Conservation (phyloP, 2,329 filamentous ascomycete species). For the Pseudogymnoascus sp. region DNA sequence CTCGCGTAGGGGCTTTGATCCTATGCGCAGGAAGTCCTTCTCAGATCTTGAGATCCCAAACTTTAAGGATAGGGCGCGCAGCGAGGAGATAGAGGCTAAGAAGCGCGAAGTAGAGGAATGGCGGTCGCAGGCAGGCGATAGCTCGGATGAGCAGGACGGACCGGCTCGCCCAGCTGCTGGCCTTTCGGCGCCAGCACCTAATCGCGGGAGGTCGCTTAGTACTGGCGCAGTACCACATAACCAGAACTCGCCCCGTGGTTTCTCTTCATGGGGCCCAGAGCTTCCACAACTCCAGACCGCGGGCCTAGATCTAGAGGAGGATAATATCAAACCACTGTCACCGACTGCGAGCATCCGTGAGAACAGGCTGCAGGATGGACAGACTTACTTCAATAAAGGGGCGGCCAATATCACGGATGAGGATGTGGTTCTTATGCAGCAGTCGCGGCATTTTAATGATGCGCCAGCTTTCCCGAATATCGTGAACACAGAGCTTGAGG, state of each 20-base stretch:
- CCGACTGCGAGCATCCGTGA: conserved; percentile 26
- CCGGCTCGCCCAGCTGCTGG: conserved; percentile 15
- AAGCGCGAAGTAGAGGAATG: conserved; percentile 29
- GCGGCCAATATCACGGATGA: conserved; percentile 16
- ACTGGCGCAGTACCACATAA: conserved; percentile 16
- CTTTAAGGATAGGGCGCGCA: conserved; percentile 27
- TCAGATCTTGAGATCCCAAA: conserved; percentile 20
- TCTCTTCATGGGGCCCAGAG: background rate
- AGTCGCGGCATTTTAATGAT: conserved; percentile 29
- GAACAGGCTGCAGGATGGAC: conserved; percentile 24
- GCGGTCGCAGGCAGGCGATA: conserved; percentile 22
- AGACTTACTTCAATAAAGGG: conserved; percentile 25
- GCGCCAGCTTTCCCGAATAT: conserved; percentile 28
- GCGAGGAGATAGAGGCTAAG: conserved; percentile 23
- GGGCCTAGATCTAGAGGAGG: conserved; percentile 13
- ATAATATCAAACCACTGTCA: conserved; percentile 21
- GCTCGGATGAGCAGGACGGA: conserved; percentile 18
- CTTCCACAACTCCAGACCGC: background rate
- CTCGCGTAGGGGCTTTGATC: conserved; percentile 24
- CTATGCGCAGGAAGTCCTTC: conserved; percentile 21
- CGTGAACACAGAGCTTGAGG: conserved; percentile 33
- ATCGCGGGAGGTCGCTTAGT: conserved; percentile 32
- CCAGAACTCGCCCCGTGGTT: background rate
- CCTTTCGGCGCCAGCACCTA: background rate
- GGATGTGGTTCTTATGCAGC: conserved; percentile 23